Evolutionary conservation across 768 basidiomycete genomes (phyloP).

Genomic region (Leccinellum rugosiceps): DNA sequence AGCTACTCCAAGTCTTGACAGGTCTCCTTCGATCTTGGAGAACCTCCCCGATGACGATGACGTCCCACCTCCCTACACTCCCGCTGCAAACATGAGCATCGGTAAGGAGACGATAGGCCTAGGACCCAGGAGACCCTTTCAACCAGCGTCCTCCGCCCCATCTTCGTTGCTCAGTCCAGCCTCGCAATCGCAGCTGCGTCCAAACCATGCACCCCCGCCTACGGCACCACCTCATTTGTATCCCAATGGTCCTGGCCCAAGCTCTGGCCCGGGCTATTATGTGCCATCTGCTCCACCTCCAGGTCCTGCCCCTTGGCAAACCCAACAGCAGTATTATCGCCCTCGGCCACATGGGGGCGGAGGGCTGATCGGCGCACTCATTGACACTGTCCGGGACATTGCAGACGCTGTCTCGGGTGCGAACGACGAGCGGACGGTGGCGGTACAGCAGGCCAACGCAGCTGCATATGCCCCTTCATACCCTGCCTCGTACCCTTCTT

Average conservation of each 20-base stretch:
- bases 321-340: slow-evolving; percentile 13
- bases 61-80: slow-evolving; percentile 68
- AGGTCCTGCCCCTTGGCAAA: slow-evolving; percentile 21
- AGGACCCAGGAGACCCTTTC: slow-evolving; percentile 64
- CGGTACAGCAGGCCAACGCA: slow-evolving; percentile 13
- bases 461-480: slow-evolving; percentile 13
- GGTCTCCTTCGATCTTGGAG: background rate
- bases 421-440: slow-evolving; percentile 17
- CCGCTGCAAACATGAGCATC: slow-evolving; percentile 50
- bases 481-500: background rate
- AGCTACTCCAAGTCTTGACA: too few relatives aligned
- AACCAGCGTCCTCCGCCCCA: slow-evolving; percentile 33
- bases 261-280: slow-evolving; percentile 2
- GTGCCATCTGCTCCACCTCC: slow-evolving; percentile 6
- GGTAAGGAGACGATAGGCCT: slow-evolving; percentile 64
- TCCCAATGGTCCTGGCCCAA: background rate
- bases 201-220: background rate
- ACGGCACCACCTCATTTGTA: background rate
- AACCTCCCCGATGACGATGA: slow-evolving; percentile 43
- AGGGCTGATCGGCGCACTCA: slow-evolving; percentile 25
- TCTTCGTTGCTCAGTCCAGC: background rate
- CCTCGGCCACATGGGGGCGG: slow-evolving; percentile 17
- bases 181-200: background rate
- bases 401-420: slow-evolving; percentile 27
- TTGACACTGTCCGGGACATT: slow-evolving; percentile 28